A percentile compares a stretch with the other conserved stretches of the same genome.
phyloP scores from a whole-genome alignment of 148 eudicot species.

The Hydrangea macrophylla region DNA sequence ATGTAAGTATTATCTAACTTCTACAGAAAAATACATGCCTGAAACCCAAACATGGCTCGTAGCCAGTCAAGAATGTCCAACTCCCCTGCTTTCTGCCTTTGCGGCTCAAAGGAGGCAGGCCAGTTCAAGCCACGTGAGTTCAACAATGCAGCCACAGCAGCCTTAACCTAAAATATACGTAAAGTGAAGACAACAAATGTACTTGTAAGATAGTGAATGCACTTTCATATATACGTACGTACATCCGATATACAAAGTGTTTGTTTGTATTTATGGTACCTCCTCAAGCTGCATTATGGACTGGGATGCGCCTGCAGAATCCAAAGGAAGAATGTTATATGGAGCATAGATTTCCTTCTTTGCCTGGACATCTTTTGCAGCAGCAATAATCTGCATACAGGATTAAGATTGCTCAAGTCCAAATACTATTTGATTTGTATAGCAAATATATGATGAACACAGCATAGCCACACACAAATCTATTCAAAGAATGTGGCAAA shows the following conservation, averaged over 20 bases:
- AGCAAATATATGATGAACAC: slow-evolving; percentile 7
- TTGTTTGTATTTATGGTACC: slow-evolving; percentile 27
- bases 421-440: slow-evolving; percentile 7
- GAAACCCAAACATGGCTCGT: slow-evolving; percentile 97
- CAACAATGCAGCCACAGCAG: slow-evolving; percentile 67
- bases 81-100: slow-evolving; percentile 67
- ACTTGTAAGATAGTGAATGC: background rate
- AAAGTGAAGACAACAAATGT: background rate
- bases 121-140: slow-evolving; percentile 65
- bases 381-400: slow-evolving; percentile 72
- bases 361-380: slow-evolving; percentile 89
- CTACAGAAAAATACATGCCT: slow-evolving; percentile 44
- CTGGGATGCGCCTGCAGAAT: slow-evolving; percentile 90
- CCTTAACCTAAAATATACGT: slow-evolving; percentile 66
- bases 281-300: slow-evolving; percentile 91
- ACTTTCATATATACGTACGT: background rate
- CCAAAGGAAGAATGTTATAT: slow-evolving; percentile 90
- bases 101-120: slow-evolving; percentile 75
- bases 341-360: slow-evolving; percentile 80
- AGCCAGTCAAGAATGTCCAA: slow-evolving; percentile 96
- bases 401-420: slow-evolving; percentile 1
- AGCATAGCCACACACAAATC: background rate
- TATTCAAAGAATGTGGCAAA: slow-evolving; percentile 22
- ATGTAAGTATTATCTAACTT: background rate
- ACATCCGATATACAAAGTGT: no score